Percentiles rank a stretch among this genome's conserved stretches.
Conservation (phyloP, 768 basidiomycete genomes). For the Suillus americanus region DNA sequence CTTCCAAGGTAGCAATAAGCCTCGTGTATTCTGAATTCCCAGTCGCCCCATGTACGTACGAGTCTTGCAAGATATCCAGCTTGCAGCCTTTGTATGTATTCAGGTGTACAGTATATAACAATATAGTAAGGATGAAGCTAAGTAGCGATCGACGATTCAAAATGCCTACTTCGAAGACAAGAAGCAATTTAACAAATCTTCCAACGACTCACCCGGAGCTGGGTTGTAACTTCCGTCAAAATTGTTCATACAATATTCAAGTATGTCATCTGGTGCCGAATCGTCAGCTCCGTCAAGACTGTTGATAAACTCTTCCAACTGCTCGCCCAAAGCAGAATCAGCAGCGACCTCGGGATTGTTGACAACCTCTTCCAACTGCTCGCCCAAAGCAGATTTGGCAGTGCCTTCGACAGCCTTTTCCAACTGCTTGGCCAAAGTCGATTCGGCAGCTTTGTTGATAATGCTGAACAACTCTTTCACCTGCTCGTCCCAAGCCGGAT, state of each 20-base stretch:
- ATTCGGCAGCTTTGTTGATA: neutral
- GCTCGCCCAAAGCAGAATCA: neutral
- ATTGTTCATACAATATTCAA: too few relatives aligned
- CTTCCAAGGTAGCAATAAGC: too few relatives aligned
- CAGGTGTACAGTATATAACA: neutral
- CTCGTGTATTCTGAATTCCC: too few relatives aligned
- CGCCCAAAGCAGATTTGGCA: too few relatives aligned
- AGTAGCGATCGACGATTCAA: neutral
- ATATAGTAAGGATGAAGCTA: neutral
- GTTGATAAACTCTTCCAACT: neutral
- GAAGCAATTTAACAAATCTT: rapidly evolving
- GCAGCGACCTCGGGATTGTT: too few relatives aligned
- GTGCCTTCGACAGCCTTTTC: neutral
- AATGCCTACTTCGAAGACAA: neutral
- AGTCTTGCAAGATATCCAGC: too few relatives aligned
- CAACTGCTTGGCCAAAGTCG: neutral
- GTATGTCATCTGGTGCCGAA: neutral
- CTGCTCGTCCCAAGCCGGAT: neutral
- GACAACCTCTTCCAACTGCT: too few relatives aligned
- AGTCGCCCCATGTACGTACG: too few relatives aligned
- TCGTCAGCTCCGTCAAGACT: neutral
- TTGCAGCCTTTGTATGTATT: neutral
- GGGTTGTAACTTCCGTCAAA: too few relatives aligned
- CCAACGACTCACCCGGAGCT: neutral
- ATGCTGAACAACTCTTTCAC: neutral